phyloP scores from a whole-genome alignment of 2,329 filamentous ascomycete genomes.

The Colletotrichum lentis region DNA sequence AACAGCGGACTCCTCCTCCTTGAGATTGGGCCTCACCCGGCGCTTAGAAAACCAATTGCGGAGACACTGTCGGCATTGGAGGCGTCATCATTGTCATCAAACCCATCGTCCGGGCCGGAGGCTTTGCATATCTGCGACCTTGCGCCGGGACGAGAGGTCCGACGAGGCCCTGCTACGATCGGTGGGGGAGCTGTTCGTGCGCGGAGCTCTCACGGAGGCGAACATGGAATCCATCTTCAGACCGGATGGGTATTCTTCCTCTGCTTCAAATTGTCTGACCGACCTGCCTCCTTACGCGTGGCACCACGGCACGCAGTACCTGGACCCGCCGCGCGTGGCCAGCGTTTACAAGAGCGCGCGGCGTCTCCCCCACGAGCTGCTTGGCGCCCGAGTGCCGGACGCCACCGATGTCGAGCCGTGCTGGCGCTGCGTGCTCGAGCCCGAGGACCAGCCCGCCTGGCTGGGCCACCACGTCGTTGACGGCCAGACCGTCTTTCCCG shows the following conservation, averaged over 20 bases:
- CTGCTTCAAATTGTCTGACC: neutral
- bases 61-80: slow-evolving; percentile 10
- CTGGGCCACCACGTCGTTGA: slow-evolving; percentile 10
- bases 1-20: slow-evolving; percentile 20
- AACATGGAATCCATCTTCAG: neutral
- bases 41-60: slow-evolving; percentile 36
- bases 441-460: slow-evolving; percentile 2
- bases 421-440: slow-evolving; percentile 4
- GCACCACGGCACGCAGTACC: slow-evolving; percentile 5
- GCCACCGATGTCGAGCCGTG: slow-evolving; percentile 1
- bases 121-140: slow-evolving; percentile 7
- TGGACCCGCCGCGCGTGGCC: neutral
- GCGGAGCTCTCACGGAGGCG: neutral
- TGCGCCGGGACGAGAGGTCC: slow-evolving; percentile 26
- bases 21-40: slow-evolving; percentile 40
- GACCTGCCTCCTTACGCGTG: slow-evolving; percentile 22
- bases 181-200: slow-evolving; percentile 26
- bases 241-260: neutral
- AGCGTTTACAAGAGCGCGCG: neutral
- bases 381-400: slow-evolving; percentile 14
- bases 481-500: slow-evolving; percentile 1
- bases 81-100: neutral
- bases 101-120: neutral
- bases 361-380: neutral
- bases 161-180: slow-evolving; percentile 9